Conservation (phyloP, 352 stramenopile species). For the Pythium graminicola region DNA sequence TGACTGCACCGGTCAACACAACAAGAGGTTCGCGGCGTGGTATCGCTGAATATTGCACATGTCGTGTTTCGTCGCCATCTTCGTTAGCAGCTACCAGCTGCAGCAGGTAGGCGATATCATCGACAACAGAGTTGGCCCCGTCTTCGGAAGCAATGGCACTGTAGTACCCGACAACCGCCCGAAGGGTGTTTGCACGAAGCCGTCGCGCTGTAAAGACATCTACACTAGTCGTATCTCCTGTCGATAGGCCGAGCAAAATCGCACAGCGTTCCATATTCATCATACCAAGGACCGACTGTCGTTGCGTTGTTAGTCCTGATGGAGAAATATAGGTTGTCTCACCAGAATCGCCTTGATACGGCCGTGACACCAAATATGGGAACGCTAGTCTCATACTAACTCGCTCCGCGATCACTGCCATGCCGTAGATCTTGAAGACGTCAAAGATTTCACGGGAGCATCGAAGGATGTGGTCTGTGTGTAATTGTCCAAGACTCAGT, state of each 20-base stretch:
- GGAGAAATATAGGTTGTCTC: slow-evolving; percentile 23
- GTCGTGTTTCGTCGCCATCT: not conserved
- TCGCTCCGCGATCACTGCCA: slow-evolving; percentile 63
- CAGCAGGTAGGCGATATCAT: slow-evolving; percentile 18
- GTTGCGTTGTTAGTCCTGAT: slow-evolving; percentile 40
- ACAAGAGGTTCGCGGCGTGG: slow-evolving; percentile 46
- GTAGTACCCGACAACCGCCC: slow-evolving; percentile 64
- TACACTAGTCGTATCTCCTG: slow-evolving; percentile 6
- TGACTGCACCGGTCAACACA: slow-evolving; percentile 33
- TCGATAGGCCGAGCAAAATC: slow-evolving; percentile 29
- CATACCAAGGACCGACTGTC: slow-evolving; percentile 54
- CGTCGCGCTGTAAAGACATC: slow-evolving; percentile 14
- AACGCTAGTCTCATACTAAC: slow-evolving; percentile 45
- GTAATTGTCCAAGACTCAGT: slow-evolving; percentile 8
- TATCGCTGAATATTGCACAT: slow-evolving; percentile 10
- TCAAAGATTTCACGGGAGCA: slow-evolving; percentile 66
- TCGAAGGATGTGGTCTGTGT: slow-evolving; percentile 36
- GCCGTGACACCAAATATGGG: slow-evolving; percentile 15
- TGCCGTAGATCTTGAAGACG: slow-evolving; percentile 79
- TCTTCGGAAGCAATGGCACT: slow-evolving; percentile 36
- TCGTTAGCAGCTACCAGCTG: slow-evolving; percentile 5
- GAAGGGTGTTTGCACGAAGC: slow-evolving; percentile 40
- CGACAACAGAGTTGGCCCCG: slow-evolving; percentile 10
- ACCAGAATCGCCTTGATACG: not conserved
- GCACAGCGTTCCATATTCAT: slow-evolving; percentile 49